A percentile compares a stretch with the other conserved stretches of the same genome.
phyloP scores from a whole-genome alignment of 148 eudicot species.

The Camellia sinensis region DNA sequence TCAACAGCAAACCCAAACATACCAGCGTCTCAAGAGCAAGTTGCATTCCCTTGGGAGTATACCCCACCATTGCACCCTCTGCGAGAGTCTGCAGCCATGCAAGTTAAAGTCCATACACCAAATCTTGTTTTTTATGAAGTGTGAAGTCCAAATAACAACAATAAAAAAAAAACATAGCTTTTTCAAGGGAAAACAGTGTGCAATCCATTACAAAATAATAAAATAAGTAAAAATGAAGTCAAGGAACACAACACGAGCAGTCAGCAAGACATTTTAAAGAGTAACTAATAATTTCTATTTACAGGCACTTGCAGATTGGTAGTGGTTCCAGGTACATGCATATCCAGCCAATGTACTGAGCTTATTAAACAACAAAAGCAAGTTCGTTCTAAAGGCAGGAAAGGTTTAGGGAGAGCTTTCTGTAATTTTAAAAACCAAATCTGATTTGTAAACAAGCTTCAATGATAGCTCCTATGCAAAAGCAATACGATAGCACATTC shows the following conservation, averaged over 20 bases:
- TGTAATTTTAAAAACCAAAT: background rate
- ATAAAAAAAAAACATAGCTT: background rate
- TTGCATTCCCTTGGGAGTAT: slow-evolving; percentile 85
- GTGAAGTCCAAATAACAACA: background rate
- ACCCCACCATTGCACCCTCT: slow-evolving; percentile 87
- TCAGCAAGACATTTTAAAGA: background rate
- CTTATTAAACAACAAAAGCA: background rate
- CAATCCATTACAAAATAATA: background rate
- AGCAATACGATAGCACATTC: background rate
- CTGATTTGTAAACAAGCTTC: background rate
- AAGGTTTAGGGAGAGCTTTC: background rate
- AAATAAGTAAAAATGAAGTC: background rate
- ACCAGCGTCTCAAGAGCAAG: slow-evolving; percentile 80
- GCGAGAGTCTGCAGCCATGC: slow-evolving; percentile 54
- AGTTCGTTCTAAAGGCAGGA: background rate
- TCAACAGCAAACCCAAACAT: slow-evolving; percentile 21
- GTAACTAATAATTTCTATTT: background rate
- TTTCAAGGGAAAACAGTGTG: background rate
- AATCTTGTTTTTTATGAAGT: background rate
- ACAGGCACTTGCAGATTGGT: background rate
- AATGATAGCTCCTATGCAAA: background rate
- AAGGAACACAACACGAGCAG: background rate
- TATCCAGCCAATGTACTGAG: background rate
- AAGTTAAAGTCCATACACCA: slow-evolving; percentile 9
- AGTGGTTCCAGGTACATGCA: background rate